Base-by-base conservation (phyloP, 768 basidiomycete species). In the Imleria badia region DNA sequence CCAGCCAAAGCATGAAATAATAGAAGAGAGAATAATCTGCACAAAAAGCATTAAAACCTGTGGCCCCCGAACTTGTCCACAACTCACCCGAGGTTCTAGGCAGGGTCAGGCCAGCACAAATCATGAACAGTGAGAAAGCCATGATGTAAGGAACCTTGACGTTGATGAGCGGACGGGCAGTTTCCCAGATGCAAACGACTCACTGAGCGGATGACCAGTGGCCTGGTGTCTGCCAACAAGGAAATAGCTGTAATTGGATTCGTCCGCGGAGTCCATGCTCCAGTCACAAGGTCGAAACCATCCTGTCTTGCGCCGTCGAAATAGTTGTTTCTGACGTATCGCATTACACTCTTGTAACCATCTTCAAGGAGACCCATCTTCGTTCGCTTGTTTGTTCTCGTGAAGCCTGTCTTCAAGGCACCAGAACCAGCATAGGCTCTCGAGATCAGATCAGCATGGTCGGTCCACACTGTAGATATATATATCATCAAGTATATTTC, bases 301-400 rank as follows among this genome's bases (percentile, higher is more conserved):
- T 99, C 97, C 85, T 94, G 63, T 65, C 95, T 78, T 46, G 94
- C 80, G 8, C 97, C 97, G 69, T 99, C 97, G 59, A 97, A 89
- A 74, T 92, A 92, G 67, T 96, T 98, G 77, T 98, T 98, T 78
- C 88, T 94, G 61, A 97, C 66, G 66, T 98, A 99, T 56, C 97
- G 83, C 73, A 84, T 77, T 1, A 84, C 68, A 22, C 89, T 87
- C 69, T 98, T 98, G 71, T 83, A 78, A 0, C 91, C 91, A 71
- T 99, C 97, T 64, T 94, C 86, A 36, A 97, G 62, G 23, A 74
- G 69, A 31, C 97, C 97, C 56, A 86, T 82, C 48, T 76, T 82
- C 3, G 94, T 94, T 33, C 97, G 81, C 70, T 88, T 87, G 63
- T 93, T 94, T 1, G 94, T 98, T 47, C 95, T 80, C 17, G 96